phyloP scores from a whole-genome alignment of 1,284 basidiomycete species.

The Microbotryum saponariae region DNA sequence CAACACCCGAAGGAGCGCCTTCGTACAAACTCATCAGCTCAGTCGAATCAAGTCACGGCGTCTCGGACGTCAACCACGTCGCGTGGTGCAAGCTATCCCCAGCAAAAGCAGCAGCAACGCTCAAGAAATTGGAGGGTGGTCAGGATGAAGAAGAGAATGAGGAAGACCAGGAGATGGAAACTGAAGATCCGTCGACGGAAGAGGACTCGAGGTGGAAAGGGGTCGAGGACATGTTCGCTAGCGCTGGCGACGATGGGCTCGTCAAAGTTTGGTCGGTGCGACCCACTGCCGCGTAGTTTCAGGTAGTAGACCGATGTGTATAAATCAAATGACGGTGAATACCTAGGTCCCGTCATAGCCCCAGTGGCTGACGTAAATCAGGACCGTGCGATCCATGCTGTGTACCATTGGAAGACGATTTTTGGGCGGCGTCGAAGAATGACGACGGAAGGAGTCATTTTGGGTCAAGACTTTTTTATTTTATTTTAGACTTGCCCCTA shows the following conservation, averaged over 20 bases:
- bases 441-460: no score
- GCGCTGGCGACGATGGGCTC: conserved; percentile 68
- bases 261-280: conserved; percentile 56
- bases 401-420: no score
- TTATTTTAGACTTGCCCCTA: no score
- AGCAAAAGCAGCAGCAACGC: conserved; percentile 8
- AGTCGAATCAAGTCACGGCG: conserved; percentile 57
- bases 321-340: no score
- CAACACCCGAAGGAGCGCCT: conserved; percentile 6
- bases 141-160: conserved; percentile 28
- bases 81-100: conserved; percentile 54
- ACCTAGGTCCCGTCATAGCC: no score
- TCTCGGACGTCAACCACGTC: conserved; percentile 68
- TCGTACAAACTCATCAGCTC: conserved; percentile 42
- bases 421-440: no score
- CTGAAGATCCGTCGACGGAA: conserved; percentile 13
- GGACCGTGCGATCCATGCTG: no score
- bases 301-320: no score
- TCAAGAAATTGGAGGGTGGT: conserved; percentile 20
- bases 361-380: no score
- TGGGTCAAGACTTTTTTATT: no score
- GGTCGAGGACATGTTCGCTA: conserved; percentile 59
- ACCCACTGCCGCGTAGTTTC: background rate
- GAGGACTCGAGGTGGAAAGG: conserved; percentile 40
- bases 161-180: conserved; percentile 32